These are phyloP conservation scores for Phialophora chinensis DNA, from an alignment of 2,329 filamentous ascomycete genomes.

Conservation along the genomic window DNA sequence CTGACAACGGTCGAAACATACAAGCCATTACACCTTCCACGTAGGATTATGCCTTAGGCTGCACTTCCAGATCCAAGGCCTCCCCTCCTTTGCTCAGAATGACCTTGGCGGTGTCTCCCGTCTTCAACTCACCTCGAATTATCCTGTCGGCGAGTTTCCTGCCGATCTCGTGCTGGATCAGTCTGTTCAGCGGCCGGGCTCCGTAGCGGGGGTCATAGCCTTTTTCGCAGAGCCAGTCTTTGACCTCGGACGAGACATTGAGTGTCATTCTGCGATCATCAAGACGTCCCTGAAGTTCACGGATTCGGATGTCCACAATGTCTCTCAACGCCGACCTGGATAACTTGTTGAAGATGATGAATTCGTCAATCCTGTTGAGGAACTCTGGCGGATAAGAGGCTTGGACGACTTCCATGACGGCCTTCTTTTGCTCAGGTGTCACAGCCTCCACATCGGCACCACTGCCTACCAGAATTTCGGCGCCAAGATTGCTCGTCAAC, in stretches of 20 bases:
- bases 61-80: slow-evolving; percentile 19
- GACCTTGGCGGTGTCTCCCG: slow-evolving; percentile 75
- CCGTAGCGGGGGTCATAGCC: slow-evolving; percentile 93
- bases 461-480: slow-evolving; percentile 83
- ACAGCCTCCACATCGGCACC: slow-evolving; percentile 69
- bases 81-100: slow-evolving; percentile 40
- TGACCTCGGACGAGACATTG: slow-evolving; percentile 71
- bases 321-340: slow-evolving; percentile 79
- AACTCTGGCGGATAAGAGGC: slow-evolving; percentile 84
- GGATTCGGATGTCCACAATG: slow-evolving; percentile 90
- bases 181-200: slow-evolving; percentile 84
- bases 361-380: slow-evolving; percentile 94
- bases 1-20: background rate
- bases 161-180: slow-evolving; percentile 88
- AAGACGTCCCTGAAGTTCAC: slow-evolving; percentile 80
- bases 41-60: background rate
- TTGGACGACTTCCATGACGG: slow-evolving; percentile 87
- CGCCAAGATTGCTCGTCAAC: slow-evolving; percentile 91
- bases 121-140: slow-evolving; percentile 80
- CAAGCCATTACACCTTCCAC: background rate
- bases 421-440: slow-evolving; percentile 72
- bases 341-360: slow-evolving; percentile 92
- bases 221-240: slow-evolving; percentile 83
- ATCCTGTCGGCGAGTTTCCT: slow-evolving; percentile 90
- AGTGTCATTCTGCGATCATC: slow-evolving; percentile 84